phyloP scores from a whole-genome alignment of 805 yeast species.

The Gaillardinia entomophila region DNA sequence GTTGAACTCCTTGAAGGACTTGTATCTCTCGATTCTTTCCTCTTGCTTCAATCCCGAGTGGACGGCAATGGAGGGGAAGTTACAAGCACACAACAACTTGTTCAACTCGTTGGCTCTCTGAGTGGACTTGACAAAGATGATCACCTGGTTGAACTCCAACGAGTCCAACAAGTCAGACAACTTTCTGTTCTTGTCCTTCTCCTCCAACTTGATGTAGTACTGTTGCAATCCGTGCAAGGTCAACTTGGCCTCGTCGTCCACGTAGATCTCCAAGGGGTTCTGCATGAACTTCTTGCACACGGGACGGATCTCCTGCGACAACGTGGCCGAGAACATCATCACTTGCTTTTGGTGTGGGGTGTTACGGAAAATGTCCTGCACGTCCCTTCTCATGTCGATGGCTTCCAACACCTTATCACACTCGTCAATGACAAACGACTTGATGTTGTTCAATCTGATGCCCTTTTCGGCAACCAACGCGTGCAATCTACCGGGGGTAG shows the following conservation, averaged over 20 bases:
- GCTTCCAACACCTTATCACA: constrained; percentile 96
- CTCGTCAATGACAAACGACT: constrained; percentile 94
- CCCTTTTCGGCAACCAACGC: constrained; percentile 90
- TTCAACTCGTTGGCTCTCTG: constrained; percentile 89
- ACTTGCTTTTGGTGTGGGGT: constrained; percentile 99
- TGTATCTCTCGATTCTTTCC: constrained; percentile 96
- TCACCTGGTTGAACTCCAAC: constrained; percentile 96
- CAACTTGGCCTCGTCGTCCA: constrained; percentile 95
- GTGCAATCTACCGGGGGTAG: constrained; percentile 96
- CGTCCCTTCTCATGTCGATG: constrained; percentile 94
- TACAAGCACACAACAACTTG: constrained; percentile 80
- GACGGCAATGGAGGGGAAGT: constrained; percentile 96
- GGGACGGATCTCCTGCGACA: constrained; percentile 90
- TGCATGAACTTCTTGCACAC: constrained; percentile 97
- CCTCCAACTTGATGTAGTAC: constrained; percentile 84
- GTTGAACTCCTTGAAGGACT: constrained; percentile 94
- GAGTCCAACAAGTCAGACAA: constrained; percentile 89
- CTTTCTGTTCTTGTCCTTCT: constrained; percentile 88
- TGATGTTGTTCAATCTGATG: constrained; percentile 79
- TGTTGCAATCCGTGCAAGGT: constrained; percentile 98
- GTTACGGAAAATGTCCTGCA: constrained; percentile 94
- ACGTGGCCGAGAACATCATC: constrained; percentile 98
- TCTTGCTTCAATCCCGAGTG: constrained; percentile 95
- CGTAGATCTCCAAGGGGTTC: constrained; percentile 94
- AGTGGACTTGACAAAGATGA: constrained; percentile 89